Base-by-base conservation (phyloP, 2,329 filamentous ascomycete species). In the Dactylella cylindrospora region DNA sequence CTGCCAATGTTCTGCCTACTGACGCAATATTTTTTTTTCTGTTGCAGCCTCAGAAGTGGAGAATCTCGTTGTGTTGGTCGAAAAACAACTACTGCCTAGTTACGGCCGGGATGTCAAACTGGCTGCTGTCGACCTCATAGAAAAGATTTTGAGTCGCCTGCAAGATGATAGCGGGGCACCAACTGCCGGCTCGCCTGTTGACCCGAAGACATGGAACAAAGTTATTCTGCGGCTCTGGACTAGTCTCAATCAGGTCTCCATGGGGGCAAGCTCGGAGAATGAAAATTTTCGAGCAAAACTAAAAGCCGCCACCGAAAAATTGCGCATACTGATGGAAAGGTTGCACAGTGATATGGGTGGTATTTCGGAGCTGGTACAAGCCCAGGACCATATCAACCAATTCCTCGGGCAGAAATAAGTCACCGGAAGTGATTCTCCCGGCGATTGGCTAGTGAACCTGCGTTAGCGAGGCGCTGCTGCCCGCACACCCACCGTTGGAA, bases 121-220 rank as follows among this genome's bases (percentile, higher is more conserved):
- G 22, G 57, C 57, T 49, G 43, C 49, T 32, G 50, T 62, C 19
- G 57, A 54, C 28, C 38, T 62, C 54, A 49, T 62, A 49, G 57
- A 62, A 43, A 41, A 25, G 38, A 54, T 62, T 62, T 62, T 54
- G 54, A 44, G 44, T 54, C 46, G 57, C 40, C 57, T 62, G 49
- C 57, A 62, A 47, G 41, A 54, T 49, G 41, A 54, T 49, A 62
- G 54, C 57, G 57, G 57, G 57, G 36, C 49, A 49, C 50, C 57
- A 57, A 50, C 44, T 57, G 41, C 52, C 52, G 52, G 17, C 57
- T 62, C 57, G 57, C 57, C 57, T 62, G 57, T 40, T 49, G 57
- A 62, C 57, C 57, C 57, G 57, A 54, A 54, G 49, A 62, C 57
- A 62, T 62, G 57, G 57, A 62, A 62, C 57, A 62, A 47, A 31